phyloP scores from a whole-genome alignment of 345 rosid species.

The Acer negundo region DNA sequence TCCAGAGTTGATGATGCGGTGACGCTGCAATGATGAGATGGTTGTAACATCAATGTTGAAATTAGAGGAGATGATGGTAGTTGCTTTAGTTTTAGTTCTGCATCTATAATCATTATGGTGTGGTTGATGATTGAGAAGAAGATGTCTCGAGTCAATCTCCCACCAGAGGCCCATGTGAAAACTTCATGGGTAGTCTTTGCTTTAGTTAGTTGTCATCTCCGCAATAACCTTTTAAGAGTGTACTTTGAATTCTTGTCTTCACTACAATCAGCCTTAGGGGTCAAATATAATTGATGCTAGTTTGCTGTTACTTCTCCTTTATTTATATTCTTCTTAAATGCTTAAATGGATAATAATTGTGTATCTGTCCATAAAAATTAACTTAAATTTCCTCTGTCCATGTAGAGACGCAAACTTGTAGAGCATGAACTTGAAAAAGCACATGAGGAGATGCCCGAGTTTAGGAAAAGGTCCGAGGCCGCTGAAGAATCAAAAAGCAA shows the following conservation, averaged over 20 bases:
- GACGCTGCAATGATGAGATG: background rate
- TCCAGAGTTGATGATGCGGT: background rate
- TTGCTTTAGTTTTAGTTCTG: background rate
- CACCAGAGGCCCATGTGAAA: background rate
- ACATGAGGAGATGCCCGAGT: conserved; percentile 71
- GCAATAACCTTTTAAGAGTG: conserved; percentile 1
- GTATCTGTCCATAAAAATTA: conserved; percentile 8
- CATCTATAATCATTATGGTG: background rate
- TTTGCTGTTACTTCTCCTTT: background rate
- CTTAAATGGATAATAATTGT: conserved; percentile 13
- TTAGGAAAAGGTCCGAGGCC: conserved; percentile 50
- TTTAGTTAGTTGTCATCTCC: background rate
- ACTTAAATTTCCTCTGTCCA: conserved; percentile 14
- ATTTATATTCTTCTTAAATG: background rate
- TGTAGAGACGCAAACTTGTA: conserved; percentile 66
- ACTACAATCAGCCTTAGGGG: background rate
- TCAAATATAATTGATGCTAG: background rate
- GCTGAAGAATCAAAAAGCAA: conserved; percentile 63
- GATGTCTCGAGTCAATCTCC: background rate
- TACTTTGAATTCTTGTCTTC: background rate
- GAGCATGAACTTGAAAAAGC: conserved; percentile 76
- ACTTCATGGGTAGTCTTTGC: conserved; percentile 6
- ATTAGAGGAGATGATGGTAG: background rate
- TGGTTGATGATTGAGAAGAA: background rate
- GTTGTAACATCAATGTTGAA: background rate